Base-by-base conservation (phyloP, 1,284 basidiomycete genomes). In the Cutaneotrichosporon sp. region DNA sequence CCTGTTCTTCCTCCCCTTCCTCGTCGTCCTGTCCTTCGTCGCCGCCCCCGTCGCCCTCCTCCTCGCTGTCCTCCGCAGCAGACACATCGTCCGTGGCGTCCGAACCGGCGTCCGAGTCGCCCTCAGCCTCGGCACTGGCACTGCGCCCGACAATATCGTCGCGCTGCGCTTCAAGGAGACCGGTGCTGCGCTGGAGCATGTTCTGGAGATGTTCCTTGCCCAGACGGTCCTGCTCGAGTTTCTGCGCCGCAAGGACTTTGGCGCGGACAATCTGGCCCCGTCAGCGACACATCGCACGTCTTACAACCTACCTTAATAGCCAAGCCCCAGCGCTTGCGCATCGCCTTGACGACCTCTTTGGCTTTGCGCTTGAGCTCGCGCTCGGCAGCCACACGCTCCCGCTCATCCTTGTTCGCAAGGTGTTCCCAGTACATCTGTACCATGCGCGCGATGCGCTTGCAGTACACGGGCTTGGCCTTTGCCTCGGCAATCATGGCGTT, bases 121-220 rank as follows among this genome's bases (percentile, higher is more conserved):
- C 64, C 2, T 62, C 67, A 5, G 59, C 60, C 50, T 61, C 48
- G 10, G 55, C 61, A 10, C 21, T 39, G 15, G 68, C 69, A 58
- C 43, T 17, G 17, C 70, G 51, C 8, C 69, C 78, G 0, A 78
- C 76, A 41, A 91, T 75, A 63, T 87, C 86, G 1, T 81, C 79
- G 39, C 87, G 83, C 65, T 93, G 92, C 8, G 87, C 86, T 66
- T 88, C 85, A 54, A 97, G 78, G 62, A 96, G 84, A 49, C 87
- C 84, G 0, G 88, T 88, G 39, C 90, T 94, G 66, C 94, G 86
- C 71, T 91, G 83, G 36, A 97, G 78, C 61, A 97, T 90, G 3
- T 86, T 88, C 70, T 92, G 88, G 22, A 97, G 80, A 75, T 96
- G 92, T 62, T 87, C 84, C 57, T 87, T 87, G 0, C 86, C 86